Evolutionary conservation across 495 filamentous ascomycete species (phyloP).

Genomic region (Annulohypoxylon stygium): DNA sequence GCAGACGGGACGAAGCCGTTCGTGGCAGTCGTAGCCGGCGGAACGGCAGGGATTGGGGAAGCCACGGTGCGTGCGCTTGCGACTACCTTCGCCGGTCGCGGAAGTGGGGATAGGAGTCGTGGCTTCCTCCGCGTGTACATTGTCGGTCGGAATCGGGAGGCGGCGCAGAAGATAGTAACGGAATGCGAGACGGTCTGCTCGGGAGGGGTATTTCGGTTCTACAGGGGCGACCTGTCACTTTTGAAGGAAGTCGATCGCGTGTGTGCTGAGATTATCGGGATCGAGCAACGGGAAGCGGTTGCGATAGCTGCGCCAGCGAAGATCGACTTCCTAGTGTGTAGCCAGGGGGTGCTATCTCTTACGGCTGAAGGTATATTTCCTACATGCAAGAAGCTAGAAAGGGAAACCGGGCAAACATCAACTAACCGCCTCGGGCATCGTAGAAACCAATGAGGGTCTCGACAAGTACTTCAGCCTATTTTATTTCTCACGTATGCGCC

Average conservation of each 20-base stretch:
- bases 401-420: not conserved
- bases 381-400: constrained; percentile 12
- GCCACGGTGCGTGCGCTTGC: constrained; percentile 42
- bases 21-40: constrained; percentile 47
- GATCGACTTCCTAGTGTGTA: constrained; percentile 43
- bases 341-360: constrained; percentile 36
- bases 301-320: not conserved
- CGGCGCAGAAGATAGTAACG: constrained; percentile 37
- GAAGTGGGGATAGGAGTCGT: not conserved
- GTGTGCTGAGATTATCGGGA: constrained; percentile 38
- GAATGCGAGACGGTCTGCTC: constrained; percentile 35
- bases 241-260: constrained; percentile 44
- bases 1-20: constrained; percentile 30
- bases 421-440: constrained; percentile 10
- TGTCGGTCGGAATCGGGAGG: constrained; percentile 43
- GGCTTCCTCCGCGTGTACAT: constrained; percentile 40
- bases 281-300: constrained; percentile 7
- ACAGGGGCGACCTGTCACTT: constrained; percentile 43
- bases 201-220: constrained; percentile 36
- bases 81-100: constrained; percentile 22
- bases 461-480: constrained; percentile 42
- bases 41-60: constrained; percentile 46
- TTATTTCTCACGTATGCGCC: constrained; percentile 49
- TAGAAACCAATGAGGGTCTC: constrained; percentile 47
- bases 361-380: constrained; percentile 13